phyloP scores from a whole-genome alignment of 2,329 filamentous ascomycete genomes.

The Nigrospora oryzae region DNA sequence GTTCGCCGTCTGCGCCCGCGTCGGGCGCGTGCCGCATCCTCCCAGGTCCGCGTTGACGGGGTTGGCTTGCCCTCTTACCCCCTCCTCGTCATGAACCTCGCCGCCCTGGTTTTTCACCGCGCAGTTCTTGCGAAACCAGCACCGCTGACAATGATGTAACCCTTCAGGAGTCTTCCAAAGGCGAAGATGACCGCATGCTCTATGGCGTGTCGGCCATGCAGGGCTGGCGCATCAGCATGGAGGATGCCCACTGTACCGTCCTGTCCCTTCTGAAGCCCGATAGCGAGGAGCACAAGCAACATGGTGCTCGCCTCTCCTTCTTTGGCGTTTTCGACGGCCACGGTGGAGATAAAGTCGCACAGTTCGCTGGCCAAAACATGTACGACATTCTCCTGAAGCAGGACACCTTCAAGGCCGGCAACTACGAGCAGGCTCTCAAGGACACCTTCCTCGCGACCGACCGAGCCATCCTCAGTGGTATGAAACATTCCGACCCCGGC shows the following conservation, averaged over 20 bases:
- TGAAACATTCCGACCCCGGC: slow-evolving; percentile 6
- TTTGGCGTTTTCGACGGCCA: slow-evolving; percentile 98
- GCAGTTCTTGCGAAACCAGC: too few species aligned
- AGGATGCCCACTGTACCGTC: slow-evolving; percentile 85
- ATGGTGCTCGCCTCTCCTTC: slow-evolving; percentile 75
- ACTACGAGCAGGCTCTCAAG: slow-evolving; percentile 93
- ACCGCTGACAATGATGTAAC: neutral
- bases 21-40: too few species aligned
- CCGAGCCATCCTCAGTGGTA: slow-evolving; percentile 91
- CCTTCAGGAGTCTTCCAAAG: slow-evolving; percentile 70
- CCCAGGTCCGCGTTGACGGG: too few species aligned
- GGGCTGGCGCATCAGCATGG: slow-evolving; percentile 99
- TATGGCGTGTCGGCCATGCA: slow-evolving; percentile 98
- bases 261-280: slow-evolving; percentile 68
- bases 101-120: too few species aligned
- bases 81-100: too few species aligned
- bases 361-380: slow-evolving; percentile 87
- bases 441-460: slow-evolving; percentile 96
- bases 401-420: slow-evolving; percentile 81
- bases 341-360: slow-evolving; percentile 90
- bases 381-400: slow-evolving; percentile 93
- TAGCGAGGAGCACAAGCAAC: slow-evolving; percentile 47
- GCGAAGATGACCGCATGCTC: slow-evolving; percentile 85
- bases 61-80: too few species aligned
- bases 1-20: too few species aligned